Conservation (phyloP, 306 rosid species). For the Corylus heterophylla region DNA sequence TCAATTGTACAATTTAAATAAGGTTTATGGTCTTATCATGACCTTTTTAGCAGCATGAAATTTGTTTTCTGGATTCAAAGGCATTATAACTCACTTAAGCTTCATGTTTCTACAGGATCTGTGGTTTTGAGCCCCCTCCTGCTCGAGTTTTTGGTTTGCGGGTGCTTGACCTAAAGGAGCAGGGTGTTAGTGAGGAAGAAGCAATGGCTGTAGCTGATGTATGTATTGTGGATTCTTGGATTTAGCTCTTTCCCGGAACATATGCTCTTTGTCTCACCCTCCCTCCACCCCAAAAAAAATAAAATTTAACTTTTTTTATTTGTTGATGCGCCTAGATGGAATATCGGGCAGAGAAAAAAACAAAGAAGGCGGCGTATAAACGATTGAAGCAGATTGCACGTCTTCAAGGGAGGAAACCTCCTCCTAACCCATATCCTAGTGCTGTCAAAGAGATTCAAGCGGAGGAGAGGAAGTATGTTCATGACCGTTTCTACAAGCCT, state of each 20-base stretch:
- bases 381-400: constrained; percentile 70
- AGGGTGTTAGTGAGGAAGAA: constrained; percentile 68
- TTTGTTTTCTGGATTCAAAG: constrained; percentile 16
- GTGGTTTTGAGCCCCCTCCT: constrained; percentile 70
- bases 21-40: not conserved
- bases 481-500: constrained; percentile 71
- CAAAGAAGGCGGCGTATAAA: constrained; percentile 69
- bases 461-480: constrained; percentile 70
- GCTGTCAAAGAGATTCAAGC: constrained; percentile 73
- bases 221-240: constrained; percentile 25
- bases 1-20: not conserved
- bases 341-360: constrained; percentile 65
- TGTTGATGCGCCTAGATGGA: constrained; percentile 61
- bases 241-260: not conserved
- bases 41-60: constrained; percentile 7
- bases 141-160: constrained; percentile 70
- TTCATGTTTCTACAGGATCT: constrained; percentile 57
- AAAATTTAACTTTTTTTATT: not conserved
- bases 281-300: too few relatives aligned
- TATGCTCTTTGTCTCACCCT: not conserved
- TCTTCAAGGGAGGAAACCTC: constrained; percentile 75
- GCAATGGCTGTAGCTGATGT: constrained; percentile 87
- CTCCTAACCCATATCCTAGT: constrained; percentile 85
- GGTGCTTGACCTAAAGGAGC: constrained; percentile 77
- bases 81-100: constrained; percentile 2